Evolutionary conservation across 2,329 filamentous ascomycete genomes (phyloP), one percentile per base, ranked within the genome.

Genomic region (Botryotinia convoluta): DNA sequence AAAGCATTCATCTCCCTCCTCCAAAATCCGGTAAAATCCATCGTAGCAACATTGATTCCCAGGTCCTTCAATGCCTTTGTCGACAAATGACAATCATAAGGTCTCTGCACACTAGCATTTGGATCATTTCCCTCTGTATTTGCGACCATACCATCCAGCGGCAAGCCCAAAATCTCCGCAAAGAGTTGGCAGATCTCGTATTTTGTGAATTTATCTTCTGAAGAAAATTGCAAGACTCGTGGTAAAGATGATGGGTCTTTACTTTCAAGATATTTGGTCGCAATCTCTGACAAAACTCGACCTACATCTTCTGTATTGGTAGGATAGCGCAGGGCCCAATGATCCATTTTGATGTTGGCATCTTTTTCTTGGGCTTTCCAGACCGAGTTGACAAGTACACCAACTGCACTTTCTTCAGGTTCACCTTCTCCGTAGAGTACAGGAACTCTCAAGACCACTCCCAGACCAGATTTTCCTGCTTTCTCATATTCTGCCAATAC

Each of bases 281-380:
- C 89, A 65, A 96, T 84, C 77, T 97, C 93, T 90, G 64, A 20
- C 20, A 74, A 26, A 63, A 97, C 92, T 57, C 95, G 87, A 29
- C 87, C 94, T 29, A 97, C 91, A 79, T 97, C 95, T 80, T 94
- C 91, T 0, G 94, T 97, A 81, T 96, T 96, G 12, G 94, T 97
- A 14, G 94, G 94, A 83, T 93, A 97, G 42, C 94, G 88, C 69
- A 92, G 84, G 1, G 93, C 91, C 90, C 93, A 97, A 81, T 97
- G 91, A 79, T 97, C 94, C 90, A 97, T 95, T 80, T 89, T 90
- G 59, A 94, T 85, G 73, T 86, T 87, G 2, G 85, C 85, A 8
- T 85, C 87, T 54, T 86, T 84, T 68, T 90, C 87, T 80, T 95
- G 92, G 0, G 90, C 87, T 81, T 92, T 93, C 88, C 89, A 91